Percentiles rank a stretch among this genome's conserved stretches.
Evolutionary conservation across 148 eudicot genomes (phyloP).

Genomic region (Polygonum maritimum): DNA sequence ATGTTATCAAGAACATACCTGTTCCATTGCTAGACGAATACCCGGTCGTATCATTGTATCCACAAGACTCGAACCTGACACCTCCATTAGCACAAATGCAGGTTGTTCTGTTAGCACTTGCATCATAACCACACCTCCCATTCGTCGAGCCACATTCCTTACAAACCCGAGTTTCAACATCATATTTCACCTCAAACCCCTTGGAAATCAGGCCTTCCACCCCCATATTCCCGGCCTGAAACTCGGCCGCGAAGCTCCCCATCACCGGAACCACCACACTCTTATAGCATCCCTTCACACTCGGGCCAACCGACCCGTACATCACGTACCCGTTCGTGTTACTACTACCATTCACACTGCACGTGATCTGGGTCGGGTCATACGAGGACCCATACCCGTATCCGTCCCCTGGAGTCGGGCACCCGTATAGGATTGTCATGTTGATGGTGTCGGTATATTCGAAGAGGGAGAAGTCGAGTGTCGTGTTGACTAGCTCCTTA

Average conservation of each 20-base stretch:
- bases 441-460: background rate
- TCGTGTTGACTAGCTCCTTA: slow-evolving; percentile 4
- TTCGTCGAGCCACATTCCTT: background rate
- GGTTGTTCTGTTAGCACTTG: background rate
- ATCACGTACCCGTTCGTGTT: background rate
- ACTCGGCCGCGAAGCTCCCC: background rate
- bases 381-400: background rate
- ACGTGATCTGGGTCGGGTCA: background rate
- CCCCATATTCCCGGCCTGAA: background rate
- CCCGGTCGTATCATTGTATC: background rate
- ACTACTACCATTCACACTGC: background rate
- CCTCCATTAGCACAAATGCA: slow-evolving; percentile 11
- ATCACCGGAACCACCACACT: slow-evolving; percentile 12
- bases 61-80: background rate
- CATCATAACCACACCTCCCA: slow-evolving; percentile 15
- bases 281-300: background rate
- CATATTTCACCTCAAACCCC: slow-evolving; percentile 10
- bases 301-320: slow-evolving; percentile 2
- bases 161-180: background rate
- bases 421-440: slow-evolving; percentile 7
- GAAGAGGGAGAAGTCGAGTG: slow-evolving; percentile 5
- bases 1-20: slow-evolving; percentile 3
- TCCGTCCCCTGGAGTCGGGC: background rate
- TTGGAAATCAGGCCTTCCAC: background rate
- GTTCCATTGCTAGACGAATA: background rate